A percentile compares a stretch with the other conserved stretches of the same genome.
These are phyloP conservation scores for Lentinula detonsa DNA, from an alignment of 768 basidiomycete species.

Conservation along the genomic window DNA sequence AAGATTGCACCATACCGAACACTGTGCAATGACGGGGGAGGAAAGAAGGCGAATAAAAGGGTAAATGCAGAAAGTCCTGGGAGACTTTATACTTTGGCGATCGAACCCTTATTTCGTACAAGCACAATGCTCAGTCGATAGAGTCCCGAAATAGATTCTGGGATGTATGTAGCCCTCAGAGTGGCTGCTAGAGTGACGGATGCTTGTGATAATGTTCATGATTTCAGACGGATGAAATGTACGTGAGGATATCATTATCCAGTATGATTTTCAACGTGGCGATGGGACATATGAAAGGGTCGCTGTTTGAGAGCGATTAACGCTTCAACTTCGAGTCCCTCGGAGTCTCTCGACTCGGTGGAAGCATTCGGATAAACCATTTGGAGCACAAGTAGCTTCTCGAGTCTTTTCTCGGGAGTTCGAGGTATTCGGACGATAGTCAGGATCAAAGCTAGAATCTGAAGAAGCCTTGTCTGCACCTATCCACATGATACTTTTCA, in stretches of 20 bases:
- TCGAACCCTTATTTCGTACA: not conserved
- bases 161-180: not conserved
- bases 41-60: not conserved
- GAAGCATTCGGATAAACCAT: not conserved
- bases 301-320: not conserved
- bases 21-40: not conserved
- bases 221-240: not conserved
- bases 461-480: not conserved
- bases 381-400: not conserved
- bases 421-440: not conserved
- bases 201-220: not conserved
- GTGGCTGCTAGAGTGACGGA: not conserved
- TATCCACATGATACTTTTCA: not conserved
- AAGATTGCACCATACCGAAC: not conserved
- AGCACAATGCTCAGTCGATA: not conserved
- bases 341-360: not conserved
- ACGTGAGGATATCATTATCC: not conserved
- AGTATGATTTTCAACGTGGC: not conserved
- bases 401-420: not conserved
- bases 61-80: not conserved
- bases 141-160: not conserved
- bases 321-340: not conserved
- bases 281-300: not conserved
- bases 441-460: not conserved
- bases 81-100: not conserved